These are phyloP conservation scores for Jaapia argillacea DNA, from an alignment of 768 basidiomycete species.

Conservation along the genomic window DNA sequence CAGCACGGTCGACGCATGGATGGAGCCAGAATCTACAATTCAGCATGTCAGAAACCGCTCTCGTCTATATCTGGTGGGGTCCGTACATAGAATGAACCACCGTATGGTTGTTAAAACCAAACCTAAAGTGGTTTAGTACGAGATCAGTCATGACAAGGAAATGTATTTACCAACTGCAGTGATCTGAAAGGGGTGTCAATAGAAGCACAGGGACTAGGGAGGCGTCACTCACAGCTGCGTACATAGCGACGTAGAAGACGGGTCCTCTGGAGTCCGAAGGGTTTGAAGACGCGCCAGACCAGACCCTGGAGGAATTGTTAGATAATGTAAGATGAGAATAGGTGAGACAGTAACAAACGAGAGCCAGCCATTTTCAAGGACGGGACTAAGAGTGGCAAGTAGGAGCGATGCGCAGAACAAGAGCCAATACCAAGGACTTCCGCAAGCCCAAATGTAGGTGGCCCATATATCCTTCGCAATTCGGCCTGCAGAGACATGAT, in stretches of 20 bases:
- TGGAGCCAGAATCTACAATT: conserved; percentile 57
- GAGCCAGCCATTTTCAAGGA: conserved; percentile 40
- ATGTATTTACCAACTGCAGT: conserved; percentile 22
- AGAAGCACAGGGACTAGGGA: not conserved
- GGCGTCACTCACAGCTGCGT: not conserved
- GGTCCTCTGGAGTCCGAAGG: not conserved
- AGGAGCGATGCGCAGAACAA: conserved; percentile 25
- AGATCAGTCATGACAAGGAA: not conserved
- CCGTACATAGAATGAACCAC: conserved; percentile 66
- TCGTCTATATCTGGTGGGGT: conserved; percentile 12
- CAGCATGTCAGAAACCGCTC: not conserved
- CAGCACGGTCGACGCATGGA: conserved; percentile 70
- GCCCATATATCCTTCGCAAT: conserved; percentile 28
- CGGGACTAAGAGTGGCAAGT: conserved; percentile 30
- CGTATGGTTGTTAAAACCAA: conserved; percentile 46
- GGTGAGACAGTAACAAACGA: conserved; percentile 8
- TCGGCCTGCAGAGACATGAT: not conserved
- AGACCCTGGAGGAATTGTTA: not conserved
- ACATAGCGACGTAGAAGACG: not conserved
- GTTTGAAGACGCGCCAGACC: not conserved
- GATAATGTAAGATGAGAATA: not conserved
- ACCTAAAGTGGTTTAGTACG: conserved; percentile 24
- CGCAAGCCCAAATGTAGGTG: conserved; percentile 31
- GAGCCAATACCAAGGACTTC: conserved; percentile 29
- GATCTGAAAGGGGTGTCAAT: conserved; percentile 24